A percentile compares a stretch with the other conserved stretches of the same genome.
Evolutionary conservation across 2,329 filamentous ascomycete genomes (phyloP).

Genomic region (Penicillium sp.): DNA sequence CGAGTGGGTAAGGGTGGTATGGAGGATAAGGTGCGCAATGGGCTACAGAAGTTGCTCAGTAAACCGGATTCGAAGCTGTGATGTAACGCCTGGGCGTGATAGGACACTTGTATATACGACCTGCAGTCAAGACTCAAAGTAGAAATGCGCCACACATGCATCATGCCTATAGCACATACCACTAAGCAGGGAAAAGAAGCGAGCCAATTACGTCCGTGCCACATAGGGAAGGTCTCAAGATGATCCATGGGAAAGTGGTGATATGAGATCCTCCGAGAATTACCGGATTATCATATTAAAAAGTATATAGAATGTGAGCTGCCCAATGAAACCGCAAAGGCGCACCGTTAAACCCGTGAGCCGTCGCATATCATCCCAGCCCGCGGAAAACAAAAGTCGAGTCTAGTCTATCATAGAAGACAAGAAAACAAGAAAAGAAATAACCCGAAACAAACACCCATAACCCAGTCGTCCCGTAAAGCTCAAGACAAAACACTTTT

Average conservation of each 20-base stretch:
- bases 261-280: neutral
- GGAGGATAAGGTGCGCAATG: slow-evolving; percentile 45
- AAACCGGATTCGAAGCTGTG: slow-evolving; percentile 30
- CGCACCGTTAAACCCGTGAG: neutral
- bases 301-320: neutral
- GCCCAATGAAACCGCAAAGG: neutral
- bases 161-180: neutral
- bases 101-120: neutral
- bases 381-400: neutral
- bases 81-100: slow-evolving; percentile 1
- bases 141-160: neutral
- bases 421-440: neutral
- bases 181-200: neutral
- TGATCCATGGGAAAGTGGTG: neutral
- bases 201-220: neutral
- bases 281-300: neutral
- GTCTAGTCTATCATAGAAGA: neutral
- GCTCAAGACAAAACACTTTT: slow-evolving; percentile 13
- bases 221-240: neutral
- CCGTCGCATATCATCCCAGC: slow-evolving; percentile 1
- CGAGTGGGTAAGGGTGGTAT: slow-evolving; percentile 64
- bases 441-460: slow-evolving; percentile 4
- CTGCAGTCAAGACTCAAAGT: neutral
- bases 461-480: slow-evolving; percentile 4
- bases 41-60: slow-evolving; percentile 58